These are phyloP conservation scores for Podospora conica DNA, from an alignment of 495 filamentous ascomycete species.

Conservation along the genomic window DNA sequence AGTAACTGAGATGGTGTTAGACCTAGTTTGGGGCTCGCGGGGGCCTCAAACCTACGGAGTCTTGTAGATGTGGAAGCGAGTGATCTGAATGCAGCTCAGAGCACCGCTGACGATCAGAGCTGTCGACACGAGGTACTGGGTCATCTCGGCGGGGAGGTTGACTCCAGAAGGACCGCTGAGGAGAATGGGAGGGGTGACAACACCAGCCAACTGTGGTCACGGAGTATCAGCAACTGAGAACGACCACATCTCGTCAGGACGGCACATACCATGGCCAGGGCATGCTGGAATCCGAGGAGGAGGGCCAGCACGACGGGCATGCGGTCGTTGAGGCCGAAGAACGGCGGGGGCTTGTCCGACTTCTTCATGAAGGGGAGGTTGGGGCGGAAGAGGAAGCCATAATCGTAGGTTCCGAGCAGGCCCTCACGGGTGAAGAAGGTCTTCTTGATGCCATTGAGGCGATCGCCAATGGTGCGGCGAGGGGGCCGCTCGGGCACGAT, in stretches of 20 bases:
- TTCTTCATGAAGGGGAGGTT: constrained; percentile 79
- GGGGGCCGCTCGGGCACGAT: constrained; percentile 33
- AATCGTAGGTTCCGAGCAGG: constrained; percentile 80
- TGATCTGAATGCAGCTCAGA: constrained; percentile 75
- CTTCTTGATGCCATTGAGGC: constrained; percentile 25
- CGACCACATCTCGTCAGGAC: not conserved
- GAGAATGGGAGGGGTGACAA: constrained; percentile 76
- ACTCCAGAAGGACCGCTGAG: constrained; percentile 59
- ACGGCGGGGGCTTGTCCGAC: constrained; percentile 57
- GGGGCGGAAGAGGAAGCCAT: constrained; percentile 63
- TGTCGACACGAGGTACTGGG: constrained; percentile 84
- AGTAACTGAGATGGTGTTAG: constrained; percentile 44
- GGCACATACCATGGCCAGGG: constrained; percentile 40
- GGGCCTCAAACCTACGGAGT: constrained; percentile 49
- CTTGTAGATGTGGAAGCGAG: constrained; percentile 69
- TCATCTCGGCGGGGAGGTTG: constrained; percentile 52
- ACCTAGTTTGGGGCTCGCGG: not conserved
- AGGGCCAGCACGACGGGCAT: constrained; percentile 77
- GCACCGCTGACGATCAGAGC: constrained; percentile 82
- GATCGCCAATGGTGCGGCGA: constrained; percentile 28
- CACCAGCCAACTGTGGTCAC: constrained; percentile 34
- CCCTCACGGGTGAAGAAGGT: constrained; percentile 56
- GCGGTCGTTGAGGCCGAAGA: constrained; percentile 80
- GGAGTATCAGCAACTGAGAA: not conserved
- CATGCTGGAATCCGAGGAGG: constrained; percentile 44